Conservation (phyloP, 2,329 filamentous ascomycete genomes). For the Coleophoma cylindrospora region DNA sequence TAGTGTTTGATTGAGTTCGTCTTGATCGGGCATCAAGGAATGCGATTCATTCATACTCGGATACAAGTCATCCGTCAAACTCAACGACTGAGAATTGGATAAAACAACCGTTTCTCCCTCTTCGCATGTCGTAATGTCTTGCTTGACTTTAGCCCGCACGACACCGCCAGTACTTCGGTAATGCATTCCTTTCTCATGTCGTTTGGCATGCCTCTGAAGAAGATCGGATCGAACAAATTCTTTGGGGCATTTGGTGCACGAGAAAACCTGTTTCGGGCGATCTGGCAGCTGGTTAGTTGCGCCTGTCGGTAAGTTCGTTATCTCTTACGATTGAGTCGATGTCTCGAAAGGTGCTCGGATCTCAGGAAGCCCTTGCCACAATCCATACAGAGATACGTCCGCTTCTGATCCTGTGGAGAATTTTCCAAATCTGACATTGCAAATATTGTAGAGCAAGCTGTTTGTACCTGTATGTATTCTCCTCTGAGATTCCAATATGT, state of each 20-base stretch:
- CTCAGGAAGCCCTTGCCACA: neutral
- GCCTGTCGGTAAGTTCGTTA: neutral
- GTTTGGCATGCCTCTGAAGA: neutral
- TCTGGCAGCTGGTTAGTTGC: neutral
- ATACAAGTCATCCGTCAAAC: neutral
- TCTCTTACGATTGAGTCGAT: neutral
- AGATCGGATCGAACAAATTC: neutral
- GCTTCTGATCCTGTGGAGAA: neutral
- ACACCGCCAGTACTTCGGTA: neutral
- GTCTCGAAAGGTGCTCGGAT: neutral
- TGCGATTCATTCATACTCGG: neutral
- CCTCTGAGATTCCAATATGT: no score
- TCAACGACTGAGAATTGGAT: neutral
- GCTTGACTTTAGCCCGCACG: neutral
- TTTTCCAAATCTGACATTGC: neutral
- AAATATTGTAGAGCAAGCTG: no score
- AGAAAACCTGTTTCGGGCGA: neutral
- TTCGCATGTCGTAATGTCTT: neutral
- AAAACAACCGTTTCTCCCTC: neutral
- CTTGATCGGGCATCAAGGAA: neutral
- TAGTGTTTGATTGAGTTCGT: neutral
- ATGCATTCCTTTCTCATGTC: neutral
- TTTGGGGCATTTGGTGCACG: neutral
- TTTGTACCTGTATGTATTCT: no score
- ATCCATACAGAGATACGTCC: neutral